These are phyloP conservation scores for Tylopilus vinaceipallidus DNA, from an alignment of 768 basidiomycete genomes.

Conservation along the genomic window DNA sequence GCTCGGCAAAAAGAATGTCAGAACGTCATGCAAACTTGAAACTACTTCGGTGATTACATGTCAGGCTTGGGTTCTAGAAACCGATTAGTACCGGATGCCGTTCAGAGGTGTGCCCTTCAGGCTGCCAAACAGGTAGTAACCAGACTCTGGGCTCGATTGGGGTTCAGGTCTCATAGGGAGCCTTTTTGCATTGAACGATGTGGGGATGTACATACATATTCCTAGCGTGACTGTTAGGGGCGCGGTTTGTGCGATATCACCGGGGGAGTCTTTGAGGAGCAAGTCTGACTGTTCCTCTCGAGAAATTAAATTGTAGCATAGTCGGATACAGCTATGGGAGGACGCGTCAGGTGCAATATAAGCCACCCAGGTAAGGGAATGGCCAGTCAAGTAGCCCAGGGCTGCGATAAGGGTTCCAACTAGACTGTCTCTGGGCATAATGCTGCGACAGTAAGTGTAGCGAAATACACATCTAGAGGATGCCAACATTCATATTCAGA, in stretches of 20 bases:
- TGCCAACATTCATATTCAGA: neutral
- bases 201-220: neutral
- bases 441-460: neutral
- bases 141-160: constrained; percentile 2
- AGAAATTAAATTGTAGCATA: constrained; percentile 4
- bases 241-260: constrained; percentile 43
- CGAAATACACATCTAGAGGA: constrained; percentile 23
- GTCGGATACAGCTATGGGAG: too few species aligned
- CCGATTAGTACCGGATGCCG: neutral
- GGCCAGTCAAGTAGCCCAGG: neutral
- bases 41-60: constrained; percentile 22
- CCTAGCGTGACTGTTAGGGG: constrained; percentile 35
- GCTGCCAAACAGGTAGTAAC: constrained; percentile 8
- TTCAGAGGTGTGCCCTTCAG: neutral
- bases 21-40: constrained; percentile 9
- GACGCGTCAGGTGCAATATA: constrained; percentile 7
- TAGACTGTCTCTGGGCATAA: neutral
- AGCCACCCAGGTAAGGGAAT: too few species aligned
- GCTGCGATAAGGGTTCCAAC: neutral
- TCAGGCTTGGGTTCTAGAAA: neutral
- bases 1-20: neutral
- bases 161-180: neutral
- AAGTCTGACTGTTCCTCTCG: constrained; percentile 45
- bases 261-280: constrained; percentile 53
- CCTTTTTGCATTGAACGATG: neutral